These are phyloP conservation scores for Pythium apleroticum DNA, from an alignment of 352 stramenopile genomes.

Conservation along the genomic window DNA sequence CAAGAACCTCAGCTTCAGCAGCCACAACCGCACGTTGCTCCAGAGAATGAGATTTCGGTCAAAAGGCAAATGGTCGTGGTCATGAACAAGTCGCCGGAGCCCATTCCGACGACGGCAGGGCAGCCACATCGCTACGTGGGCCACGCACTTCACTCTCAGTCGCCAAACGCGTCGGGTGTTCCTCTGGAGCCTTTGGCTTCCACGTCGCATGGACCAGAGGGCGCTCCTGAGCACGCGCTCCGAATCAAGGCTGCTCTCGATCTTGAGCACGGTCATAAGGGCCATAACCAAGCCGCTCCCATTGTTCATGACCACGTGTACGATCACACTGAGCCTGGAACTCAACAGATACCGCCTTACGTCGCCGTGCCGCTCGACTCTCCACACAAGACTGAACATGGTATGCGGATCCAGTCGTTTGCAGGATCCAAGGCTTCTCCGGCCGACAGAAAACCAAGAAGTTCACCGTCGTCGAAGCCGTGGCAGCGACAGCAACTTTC, in stretches of 20 bases:
- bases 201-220: background rate
- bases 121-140: background rate
- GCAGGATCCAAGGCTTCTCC: background rate
- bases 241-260: conserved; percentile 13
- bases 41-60: background rate
- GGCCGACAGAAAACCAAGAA: background rate
- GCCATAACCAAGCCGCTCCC: background rate
- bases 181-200: background rate
- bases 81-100: background rate
- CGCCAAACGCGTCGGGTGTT: background rate
- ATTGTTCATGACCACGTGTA: background rate
- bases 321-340: conserved; percentile 3
- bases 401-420: conserved; percentile 12
- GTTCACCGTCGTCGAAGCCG: background rate
- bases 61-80: conserved; percentile 1
- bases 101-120: background rate
- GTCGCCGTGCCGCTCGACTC: background rate
- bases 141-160: background rate
- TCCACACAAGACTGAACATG: background rate
- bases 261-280: background rate
- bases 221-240: conserved; percentile 1
- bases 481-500: background rate
- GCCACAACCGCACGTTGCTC: background rate
- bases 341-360: background rate
- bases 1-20: background rate